Base-by-base conservation (phyloP, 75 land plant species). In the Pseudotsuga menziesii region DNA sequence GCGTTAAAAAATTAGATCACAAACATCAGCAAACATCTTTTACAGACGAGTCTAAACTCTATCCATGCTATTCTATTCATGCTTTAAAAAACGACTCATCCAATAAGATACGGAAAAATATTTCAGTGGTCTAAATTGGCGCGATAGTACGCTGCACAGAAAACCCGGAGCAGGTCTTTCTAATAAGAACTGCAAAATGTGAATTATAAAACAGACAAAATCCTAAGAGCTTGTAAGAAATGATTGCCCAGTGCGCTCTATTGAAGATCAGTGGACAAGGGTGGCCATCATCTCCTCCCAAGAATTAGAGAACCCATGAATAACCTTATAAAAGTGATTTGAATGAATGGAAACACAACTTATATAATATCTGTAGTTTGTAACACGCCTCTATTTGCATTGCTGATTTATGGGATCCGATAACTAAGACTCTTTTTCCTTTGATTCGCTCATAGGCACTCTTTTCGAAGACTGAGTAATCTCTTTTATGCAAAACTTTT, bases 181-280 rank as follows among this genome's bases (percentile, higher is more conserved):
- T 61, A 83, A 82, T 58, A 86, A 77, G 63, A 89, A 85, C 75
- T 91, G 90, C 84, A 27, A 76, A 77, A 56, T 91, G 82, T 39
- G 94, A 89, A 57, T 81, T 78, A 57, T 82, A 91, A 72, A 93
- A 81, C 76, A 9, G 88, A 86, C 32, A 93, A 23, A 93, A 23
- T 5, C 94, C 91, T 83, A 86, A 91, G n/a, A 85, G 67, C 73
- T 71, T 58, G 36, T 83, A 83, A 80, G 86, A 89, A 56, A 84
- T 82, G 4, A 78, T 78, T 16, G 16, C 74, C 97, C 97, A 94
- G 75, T 92, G 92, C 41, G 87, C 52, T 0, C 86, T 86, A 75
- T 92, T 80, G 70, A 94, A 78, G 32, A 94, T 77, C 91, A 94
- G 80, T 2, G 97, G 91, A 85, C 97, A 94, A n/a, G 92, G 80